These are phyloP conservation scores for Cinnamomum micranthum DNA, from an alignment of 164 flowering plant species.

Conservation along the genomic window DNA sequence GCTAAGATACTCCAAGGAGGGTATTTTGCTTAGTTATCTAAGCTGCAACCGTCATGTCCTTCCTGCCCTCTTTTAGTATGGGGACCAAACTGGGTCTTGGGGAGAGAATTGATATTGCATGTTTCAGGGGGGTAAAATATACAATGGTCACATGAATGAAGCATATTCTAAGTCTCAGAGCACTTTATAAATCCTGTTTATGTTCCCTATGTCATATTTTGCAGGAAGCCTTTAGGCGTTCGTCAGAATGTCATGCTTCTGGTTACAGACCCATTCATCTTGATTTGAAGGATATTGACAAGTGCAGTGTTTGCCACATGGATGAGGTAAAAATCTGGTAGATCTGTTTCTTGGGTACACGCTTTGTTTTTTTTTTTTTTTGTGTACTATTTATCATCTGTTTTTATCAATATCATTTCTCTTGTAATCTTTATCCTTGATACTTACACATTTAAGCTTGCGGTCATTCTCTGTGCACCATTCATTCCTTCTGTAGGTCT, in stretches of 20 bases:
- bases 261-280: conserved; percentile 84
- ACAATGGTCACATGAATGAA: too few species aligned
- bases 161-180: too few species aligned
- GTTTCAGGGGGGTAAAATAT: too few species aligned
- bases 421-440: background rate
- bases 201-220: too few species aligned
- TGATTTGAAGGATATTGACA: conserved; percentile 92
- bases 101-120: too few species aligned
- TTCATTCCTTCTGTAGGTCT: background rate
- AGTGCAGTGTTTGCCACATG: conserved; percentile 97
- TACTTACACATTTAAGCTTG: background rate
- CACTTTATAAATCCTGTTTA: too few species aligned
- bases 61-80: too few species aligned
- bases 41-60: too few species aligned
- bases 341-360: conserved; percentile 1
- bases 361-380: background rate
- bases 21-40: too few species aligned
- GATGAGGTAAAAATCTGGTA: conserved; percentile 71
- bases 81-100: too few species aligned
- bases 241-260: conserved; percentile 39
- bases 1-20: too few species aligned
- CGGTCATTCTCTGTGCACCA: background rate
- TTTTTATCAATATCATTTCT: background rate
- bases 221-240: conserved; percentile 19
- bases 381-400: background rate